Percentiles rank a stretch among this genome's conserved stretches.
phyloP scores from a whole-genome alignment of 1,139 yeast species.

The Pichia sp. region DNA sequence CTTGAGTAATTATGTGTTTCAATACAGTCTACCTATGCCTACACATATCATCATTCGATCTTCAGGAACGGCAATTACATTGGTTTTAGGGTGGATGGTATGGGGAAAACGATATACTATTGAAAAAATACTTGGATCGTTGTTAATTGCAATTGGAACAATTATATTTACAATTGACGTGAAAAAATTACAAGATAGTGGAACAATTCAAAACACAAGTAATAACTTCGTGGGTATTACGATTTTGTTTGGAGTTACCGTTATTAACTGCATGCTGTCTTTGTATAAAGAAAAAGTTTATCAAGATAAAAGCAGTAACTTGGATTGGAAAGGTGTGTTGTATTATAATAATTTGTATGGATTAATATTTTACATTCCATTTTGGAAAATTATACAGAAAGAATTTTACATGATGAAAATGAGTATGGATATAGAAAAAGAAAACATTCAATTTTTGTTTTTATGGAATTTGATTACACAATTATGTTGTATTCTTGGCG shows the following conservation, averaged over 20 bases:
- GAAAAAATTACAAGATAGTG: not conserved
- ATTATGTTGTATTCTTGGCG: conserved; percentile 61
- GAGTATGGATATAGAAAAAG: conserved; percentile 23
- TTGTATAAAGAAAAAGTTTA: conserved; percentile 48
- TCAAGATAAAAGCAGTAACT: conserved; percentile 27
- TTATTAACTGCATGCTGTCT: conserved; percentile 38
- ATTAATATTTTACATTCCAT: conserved; percentile 47
- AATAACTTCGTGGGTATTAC: conserved; percentile 3
- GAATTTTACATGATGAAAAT: conserved; percentile 15
- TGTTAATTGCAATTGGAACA: conserved; percentile 52
- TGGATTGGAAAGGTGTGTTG: conserved; percentile 57
- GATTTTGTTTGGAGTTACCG: conserved; percentile 15
- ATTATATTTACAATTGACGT: conserved; percentile 39
- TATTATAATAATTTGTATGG: conserved; percentile 58
- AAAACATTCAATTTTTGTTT: no score
- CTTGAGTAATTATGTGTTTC: conserved; percentile 55
- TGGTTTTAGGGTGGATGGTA: conserved; percentile 49
- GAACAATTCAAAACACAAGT: no score
- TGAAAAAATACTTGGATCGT: conserved; percentile 45
- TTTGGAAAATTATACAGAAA: conserved; percentile 18
- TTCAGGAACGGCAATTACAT: conserved; percentile 56
- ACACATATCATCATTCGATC: conserved; percentile 64
- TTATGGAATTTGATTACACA: conserved; percentile 54
- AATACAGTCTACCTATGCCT: conserved; percentile 56
- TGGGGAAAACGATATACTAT: conserved; percentile 42